Base-by-base conservation (phyloP, 352 stramenopile genomes). In the Phytophthora ohioensis region DNA sequence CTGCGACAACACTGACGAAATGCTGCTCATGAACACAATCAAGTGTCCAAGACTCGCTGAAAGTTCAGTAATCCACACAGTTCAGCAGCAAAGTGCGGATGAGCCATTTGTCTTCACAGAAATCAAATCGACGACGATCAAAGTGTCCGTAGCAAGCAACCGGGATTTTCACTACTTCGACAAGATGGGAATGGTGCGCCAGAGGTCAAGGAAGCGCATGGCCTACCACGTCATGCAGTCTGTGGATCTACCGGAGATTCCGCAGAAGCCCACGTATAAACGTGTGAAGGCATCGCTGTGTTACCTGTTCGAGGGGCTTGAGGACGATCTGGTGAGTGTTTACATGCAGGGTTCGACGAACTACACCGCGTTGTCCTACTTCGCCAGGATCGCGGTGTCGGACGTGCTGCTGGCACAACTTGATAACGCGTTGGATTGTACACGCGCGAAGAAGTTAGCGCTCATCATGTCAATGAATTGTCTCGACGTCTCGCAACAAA, bases 101-200 rank as follows among this genome's bases (percentile, higher is more conserved):
- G 60, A 75, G 3, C 71, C 67, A 13, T 74, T 59, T 46, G 47
- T 7, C 7, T 82, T 80, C 62, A 57, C 72, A 4, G 75, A 68
- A n/a, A 64, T 82, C 61, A 80, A 80, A 54, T 73, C 59, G 46
- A 62, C 65, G 41, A 69, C 64, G 2, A 63, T 75, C 32, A 71
- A 69, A 12, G 42, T 67, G 8, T 51, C 74, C 34, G 36, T 82
- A 7, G 34, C 57, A 3, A 47, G 46, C 57, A 64, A 82, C 67
- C 71, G 72, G 5, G 71, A 82, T 8, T 27, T 76, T 45, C 67
- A 69, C 30, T 75, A 72, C 53, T 80, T 76, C 38, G 75, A 82
- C 57, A 76, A 76, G 21, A 63, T 67, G 48, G 71, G 71, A 8
- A 59, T 71, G 47, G 68, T 75, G 5, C 54, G 65, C 2, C 67